Base-by-base conservation (phyloP, 1,284 basidiomycete genomes). In the Malassezia sp. region DNA sequence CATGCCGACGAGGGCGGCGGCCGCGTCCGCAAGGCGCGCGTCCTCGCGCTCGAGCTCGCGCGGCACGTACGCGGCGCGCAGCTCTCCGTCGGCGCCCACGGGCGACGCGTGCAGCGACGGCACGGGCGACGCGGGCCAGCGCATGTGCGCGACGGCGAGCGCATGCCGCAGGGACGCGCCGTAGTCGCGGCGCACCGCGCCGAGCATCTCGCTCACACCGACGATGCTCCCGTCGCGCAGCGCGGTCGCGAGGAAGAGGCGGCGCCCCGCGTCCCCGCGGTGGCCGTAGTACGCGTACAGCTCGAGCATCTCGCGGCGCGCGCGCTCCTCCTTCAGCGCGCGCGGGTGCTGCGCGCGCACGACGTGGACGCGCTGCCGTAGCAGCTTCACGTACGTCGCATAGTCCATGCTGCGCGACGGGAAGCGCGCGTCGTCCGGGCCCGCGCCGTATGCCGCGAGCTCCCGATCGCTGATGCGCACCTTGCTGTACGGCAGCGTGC, bases 391-490 rank as follows among this genome's bases (percentile, higher is more conserved):
- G 9, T 6, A 11, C 21, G 31, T 11, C 5, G 12, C 5, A n/a
- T 41, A 32, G 17, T 31, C 12, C 20, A 32, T 32, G 23, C 7
- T 27, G 26, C 27, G 27, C 15, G 2, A 24, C 22, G 18, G n/a
- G 14, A 22, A 10, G n/a, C n/a, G n/a, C n/a, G n/a, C n/a, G n/a
- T n/a, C n/a, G n/a, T n/a, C n/a, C n/a, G n/a, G n/a, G n/a, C 20
- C 36, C 30, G 36, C 4, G 23, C 7, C 8, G 9, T 11, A 21
- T 22, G 31, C 14, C 17, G 30, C 17, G 5, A 10, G 22, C 21
- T 32, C 11, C 40, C 90, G 77, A 72, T 97, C 93, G 1, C 90
- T 91, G 4, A 97, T 74, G 6, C 83, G 78, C 0, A 85, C 82
- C 23, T 85, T 77, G 0, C 83, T 81, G 39, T 86, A 79, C 0